Conservation (phyloP, 495 filamentous ascomycete genomes). For the Astrothelium subdiscretum region DNA sequence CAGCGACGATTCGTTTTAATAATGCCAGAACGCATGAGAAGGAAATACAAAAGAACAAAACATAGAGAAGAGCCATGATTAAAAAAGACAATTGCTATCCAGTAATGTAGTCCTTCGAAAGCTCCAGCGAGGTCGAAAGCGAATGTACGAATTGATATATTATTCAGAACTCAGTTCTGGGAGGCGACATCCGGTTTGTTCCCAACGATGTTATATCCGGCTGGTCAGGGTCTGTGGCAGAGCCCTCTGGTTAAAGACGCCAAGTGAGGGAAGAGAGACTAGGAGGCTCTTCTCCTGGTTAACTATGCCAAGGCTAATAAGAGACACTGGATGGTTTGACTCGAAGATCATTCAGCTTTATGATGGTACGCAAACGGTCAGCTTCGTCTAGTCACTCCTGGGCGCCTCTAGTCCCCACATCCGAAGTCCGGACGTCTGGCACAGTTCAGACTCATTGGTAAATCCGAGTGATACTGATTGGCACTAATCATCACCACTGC, state of each 20-base stretch:
- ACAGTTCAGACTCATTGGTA: background rate
- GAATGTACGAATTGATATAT: background rate
- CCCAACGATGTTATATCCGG: background rate
- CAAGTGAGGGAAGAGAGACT: background rate
- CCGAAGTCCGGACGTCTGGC: conserved; percentile 14
- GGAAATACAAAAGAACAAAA: conserved; percentile 5
- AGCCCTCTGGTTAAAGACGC: too few species aligned
- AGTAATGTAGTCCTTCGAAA: background rate
- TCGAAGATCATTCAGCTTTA: background rate
- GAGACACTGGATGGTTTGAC: background rate
- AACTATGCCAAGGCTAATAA: background rate
- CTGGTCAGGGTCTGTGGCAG: background rate
- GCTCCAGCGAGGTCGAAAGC: background rate
- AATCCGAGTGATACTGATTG: background rate
- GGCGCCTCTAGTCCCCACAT: conserved; percentile 11
- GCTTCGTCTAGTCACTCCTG: background rate
- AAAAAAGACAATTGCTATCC: background rate
- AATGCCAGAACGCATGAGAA: conserved; percentile 6
- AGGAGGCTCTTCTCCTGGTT: background rate
- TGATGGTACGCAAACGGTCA: background rate
- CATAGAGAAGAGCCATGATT: conserved; percentile 12
- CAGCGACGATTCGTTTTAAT: background rate
- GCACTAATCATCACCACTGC: background rate
- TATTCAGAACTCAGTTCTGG: background rate
- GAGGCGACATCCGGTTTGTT: background rate